These are phyloP conservation scores for Cryptococcus jaspeensis DNA, from an alignment of 1,284 basidiomycete species.

Conservation along the genomic window DNA sequence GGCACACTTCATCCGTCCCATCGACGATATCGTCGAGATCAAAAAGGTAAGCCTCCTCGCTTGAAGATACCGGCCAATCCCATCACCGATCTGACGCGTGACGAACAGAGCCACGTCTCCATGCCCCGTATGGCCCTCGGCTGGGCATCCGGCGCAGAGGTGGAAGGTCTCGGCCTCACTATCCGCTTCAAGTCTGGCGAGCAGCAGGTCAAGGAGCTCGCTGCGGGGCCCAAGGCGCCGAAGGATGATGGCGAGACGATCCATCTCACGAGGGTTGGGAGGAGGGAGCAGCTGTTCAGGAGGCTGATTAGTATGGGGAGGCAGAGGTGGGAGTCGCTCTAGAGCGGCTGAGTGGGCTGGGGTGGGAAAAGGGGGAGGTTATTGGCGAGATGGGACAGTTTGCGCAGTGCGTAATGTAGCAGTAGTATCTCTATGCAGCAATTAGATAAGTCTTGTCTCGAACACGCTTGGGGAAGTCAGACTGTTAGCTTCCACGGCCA, in stretches of 20 bases:
- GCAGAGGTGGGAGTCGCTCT: conserved; percentile 52
- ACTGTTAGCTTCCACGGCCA: too few relatives aligned
- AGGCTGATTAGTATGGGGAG: conserved; percentile 50
- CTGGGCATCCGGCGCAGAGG: conserved; percentile 49
- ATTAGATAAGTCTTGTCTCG: too few relatives aligned
- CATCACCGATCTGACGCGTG: background rate
- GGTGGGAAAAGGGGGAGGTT: too few relatives aligned
- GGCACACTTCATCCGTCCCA: conserved; percentile 34
- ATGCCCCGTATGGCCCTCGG: conserved; percentile 51
- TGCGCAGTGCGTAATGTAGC: too few relatives aligned
- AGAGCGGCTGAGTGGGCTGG: conserved; percentile 3
- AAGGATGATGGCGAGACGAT: conserved; percentile 37
- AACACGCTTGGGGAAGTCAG: too few relatives aligned
- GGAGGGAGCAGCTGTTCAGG: conserved; percentile 52
- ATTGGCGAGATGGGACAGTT: too few relatives aligned
- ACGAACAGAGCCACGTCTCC: conserved; percentile 38
- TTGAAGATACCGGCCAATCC: background rate
- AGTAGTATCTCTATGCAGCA: too few relatives aligned
- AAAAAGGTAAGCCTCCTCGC: conserved; percentile 52
- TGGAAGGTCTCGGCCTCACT: conserved; percentile 49
- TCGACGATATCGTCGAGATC: conserved; percentile 52
- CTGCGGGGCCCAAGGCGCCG: conserved; percentile 5
- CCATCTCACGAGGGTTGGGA: conserved; percentile 48
- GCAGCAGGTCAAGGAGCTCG: conserved; percentile 23
- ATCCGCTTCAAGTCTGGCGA: conserved; percentile 39